Evolutionary conservation across 768 basidiomycete species (phyloP).

Genomic region (Hydnomerulius pinastri): DNA sequence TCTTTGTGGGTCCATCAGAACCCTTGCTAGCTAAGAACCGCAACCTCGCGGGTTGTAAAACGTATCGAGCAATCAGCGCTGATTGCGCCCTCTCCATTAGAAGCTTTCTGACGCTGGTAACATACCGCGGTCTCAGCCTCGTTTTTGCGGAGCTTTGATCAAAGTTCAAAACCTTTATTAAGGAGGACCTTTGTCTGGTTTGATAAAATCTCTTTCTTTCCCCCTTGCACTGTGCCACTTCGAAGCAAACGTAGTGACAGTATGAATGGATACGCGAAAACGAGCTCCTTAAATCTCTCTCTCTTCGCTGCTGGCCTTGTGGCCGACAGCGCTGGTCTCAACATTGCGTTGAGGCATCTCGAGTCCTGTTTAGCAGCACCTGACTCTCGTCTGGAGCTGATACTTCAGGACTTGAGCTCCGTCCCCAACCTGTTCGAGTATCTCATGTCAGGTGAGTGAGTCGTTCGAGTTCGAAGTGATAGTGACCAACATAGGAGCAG

Average conservation of each 20-base stretch:
- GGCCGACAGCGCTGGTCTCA: conserved; percentile 19
- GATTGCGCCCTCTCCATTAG: neutral
- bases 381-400: conserved; percentile 19
- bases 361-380: conserved; percentile 28
- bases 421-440: conserved; percentile 29
- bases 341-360: conserved; percentile 14
- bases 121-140: neutral
- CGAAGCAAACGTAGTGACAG: neutral
- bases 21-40: neutral
- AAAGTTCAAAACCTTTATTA: neutral
- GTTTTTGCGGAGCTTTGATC: no score
- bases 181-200: neutral
- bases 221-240: neutral
- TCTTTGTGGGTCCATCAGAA: neutral
- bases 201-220: neutral
- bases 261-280: conserved; percentile 3
- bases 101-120: no score
- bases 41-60: no score
- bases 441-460: conserved; percentile 28
- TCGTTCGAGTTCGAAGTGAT: neutral
- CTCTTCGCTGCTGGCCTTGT: conserved; percentile 19
- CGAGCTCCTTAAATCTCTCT: conserved; percentile 15
- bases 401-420: conserved; percentile 30
- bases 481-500: conserved; percentile 10
- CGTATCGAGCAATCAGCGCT: neutral